phyloP scores from a whole-genome alignment of 371 early-diverging fungal species.

The Phascolomyces articulosus region DNA sequence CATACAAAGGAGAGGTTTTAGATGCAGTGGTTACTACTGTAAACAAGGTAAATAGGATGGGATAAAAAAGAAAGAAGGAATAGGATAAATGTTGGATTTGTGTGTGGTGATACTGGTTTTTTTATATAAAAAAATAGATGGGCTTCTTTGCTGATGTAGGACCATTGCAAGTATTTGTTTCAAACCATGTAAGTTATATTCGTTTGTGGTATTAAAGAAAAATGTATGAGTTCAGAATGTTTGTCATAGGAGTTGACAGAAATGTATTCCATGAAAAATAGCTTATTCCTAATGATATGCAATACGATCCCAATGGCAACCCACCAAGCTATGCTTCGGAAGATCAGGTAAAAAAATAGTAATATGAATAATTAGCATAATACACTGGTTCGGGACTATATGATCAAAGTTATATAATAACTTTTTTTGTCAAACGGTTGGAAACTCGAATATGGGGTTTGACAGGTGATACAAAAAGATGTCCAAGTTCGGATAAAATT shows the following conservation, averaged over 20 bases:
- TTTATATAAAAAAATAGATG: slow-evolving; percentile 56
- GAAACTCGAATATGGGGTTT: neutral
- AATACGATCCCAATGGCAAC: slow-evolving; percentile 86
- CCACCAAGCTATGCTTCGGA: slow-evolving; percentile 88
- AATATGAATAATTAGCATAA: too few relatives aligned
- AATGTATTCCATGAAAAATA: slow-evolving; percentile 24
- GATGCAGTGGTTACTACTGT: slow-evolving; percentile 96
- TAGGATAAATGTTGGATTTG: neutral
- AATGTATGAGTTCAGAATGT: neutral
- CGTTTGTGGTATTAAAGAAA: neutral
- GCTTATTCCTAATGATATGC: slow-evolving; percentile 89
- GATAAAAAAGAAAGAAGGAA: too few relatives aligned
- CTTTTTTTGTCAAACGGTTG: neutral
- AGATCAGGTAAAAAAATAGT: slow-evolving; percentile 62
- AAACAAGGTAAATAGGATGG: slow-evolving; percentile 71
- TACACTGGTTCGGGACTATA: too few relatives aligned
- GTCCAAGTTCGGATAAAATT: slow-evolving; percentile 90
- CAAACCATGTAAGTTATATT: slow-evolving; percentile 74
- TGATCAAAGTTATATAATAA: too few relatives aligned
- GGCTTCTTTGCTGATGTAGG: slow-evolving; percentile 98
- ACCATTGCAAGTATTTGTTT: slow-evolving; percentile 96
- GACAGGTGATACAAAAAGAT: slow-evolving; percentile 85
- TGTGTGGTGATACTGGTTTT: neutral
- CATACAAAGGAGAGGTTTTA: slow-evolving; percentile 96
- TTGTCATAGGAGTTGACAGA: too few relatives aligned